These are phyloP conservation scores for Rhodotorula sp. DNA, from an alignment of 1,284 basidiomycete genomes.

Conservation along the genomic window DNA sequence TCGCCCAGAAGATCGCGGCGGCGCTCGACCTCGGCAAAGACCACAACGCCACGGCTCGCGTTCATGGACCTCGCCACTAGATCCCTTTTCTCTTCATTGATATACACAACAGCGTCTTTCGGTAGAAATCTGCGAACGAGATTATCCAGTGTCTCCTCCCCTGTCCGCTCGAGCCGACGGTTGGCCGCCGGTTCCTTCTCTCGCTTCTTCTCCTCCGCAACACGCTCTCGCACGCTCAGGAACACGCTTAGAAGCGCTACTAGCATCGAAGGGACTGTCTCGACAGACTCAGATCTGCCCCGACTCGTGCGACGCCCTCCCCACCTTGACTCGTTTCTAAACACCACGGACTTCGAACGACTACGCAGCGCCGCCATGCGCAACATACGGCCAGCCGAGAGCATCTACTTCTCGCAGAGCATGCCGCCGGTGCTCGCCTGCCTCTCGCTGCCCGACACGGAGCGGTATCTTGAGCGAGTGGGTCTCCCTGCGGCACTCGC, in stretches of 20 bases:
- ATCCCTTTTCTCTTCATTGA: no score
- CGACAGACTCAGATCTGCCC: no score
- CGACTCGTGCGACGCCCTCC: neutral
- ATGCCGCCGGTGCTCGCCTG: constrained; percentile 8
- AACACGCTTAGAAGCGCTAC: no score
- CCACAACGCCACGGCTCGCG: constrained; percentile 11
- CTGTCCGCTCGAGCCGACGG: no score
- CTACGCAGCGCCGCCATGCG: neutral
- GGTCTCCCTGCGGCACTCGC: constrained; percentile 8
- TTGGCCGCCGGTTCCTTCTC: neutral
- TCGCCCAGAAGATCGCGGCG: constrained; percentile 47
- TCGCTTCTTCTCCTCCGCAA: neutral
- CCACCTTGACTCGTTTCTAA: no score
- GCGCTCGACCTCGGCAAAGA: constrained; percentile 46
- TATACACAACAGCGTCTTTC: no score
- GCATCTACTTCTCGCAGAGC: constrained; percentile 23
- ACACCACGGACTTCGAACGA: no score
- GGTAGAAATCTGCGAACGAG: no score
- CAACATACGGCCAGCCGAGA: constrained; percentile 4
- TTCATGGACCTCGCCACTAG: neutral
- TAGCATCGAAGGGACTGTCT: no score
- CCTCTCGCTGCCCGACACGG: constrained; percentile 16
- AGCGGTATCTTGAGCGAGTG: constrained; percentile 21
- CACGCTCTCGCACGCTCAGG: neutral
- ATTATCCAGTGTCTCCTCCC: no score